Evolutionary conservation across 148 eudicot genomes (phyloP).

Genomic region (Silene latifolia): DNA sequence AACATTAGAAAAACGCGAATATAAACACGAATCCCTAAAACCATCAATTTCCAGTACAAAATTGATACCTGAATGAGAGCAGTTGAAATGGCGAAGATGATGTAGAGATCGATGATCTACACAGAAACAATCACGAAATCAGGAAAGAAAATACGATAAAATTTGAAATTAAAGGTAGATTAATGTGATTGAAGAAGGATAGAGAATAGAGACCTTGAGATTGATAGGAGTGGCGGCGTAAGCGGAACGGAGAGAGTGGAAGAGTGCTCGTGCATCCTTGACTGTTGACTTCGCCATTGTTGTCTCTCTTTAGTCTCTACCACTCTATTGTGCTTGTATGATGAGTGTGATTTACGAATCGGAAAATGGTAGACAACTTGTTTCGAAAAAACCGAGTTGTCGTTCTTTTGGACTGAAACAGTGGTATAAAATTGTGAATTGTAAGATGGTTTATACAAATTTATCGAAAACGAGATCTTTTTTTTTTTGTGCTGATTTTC

Average conservation of each 20-base stretch:
- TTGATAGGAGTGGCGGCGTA: constrained; percentile 68
- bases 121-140: background rate
- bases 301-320: background rate
- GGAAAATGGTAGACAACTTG: too few species aligned
- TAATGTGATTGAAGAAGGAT: background rate
- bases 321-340: background rate
- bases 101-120: constrained; percentile 82
- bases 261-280: constrained; percentile 75
- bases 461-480: too few species aligned
- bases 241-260: constrained; percentile 74
- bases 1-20: background rate
- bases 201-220: constrained; percentile 51
- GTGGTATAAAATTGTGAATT: too few species aligned
- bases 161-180: background rate
- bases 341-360: too few species aligned
- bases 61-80: constrained; percentile 72
- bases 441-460: too few species aligned
- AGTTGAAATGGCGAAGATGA: constrained; percentile 59
- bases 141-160: background rate
- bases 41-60: background rate
- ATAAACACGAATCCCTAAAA: background rate
- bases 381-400: too few species aligned
- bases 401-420: too few species aligned
- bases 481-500: too few species aligned
- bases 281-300: constrained; percentile 66